These are phyloP conservation scores for Pyrenochaeta sp. DNA, from an alignment of 2,329 filamentous ascomycete species.

Conservation along the genomic window DNA sequence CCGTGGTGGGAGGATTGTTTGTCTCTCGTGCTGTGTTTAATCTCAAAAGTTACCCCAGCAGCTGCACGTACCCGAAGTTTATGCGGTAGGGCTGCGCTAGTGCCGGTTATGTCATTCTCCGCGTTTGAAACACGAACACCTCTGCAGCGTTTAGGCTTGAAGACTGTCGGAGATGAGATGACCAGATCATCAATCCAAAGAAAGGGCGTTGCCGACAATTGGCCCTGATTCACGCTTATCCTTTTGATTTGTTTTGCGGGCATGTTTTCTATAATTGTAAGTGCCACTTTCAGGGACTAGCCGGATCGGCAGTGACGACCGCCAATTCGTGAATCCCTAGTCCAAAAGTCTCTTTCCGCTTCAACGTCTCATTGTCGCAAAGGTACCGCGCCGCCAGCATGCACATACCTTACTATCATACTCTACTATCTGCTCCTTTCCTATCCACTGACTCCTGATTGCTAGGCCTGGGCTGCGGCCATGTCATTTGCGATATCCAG, in stretches of 20 bases:
- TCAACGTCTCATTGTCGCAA: constrained; percentile 26
- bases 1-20: constrained; percentile 17
- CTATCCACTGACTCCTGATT: constrained; percentile 29
- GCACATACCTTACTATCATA: constrained; percentile 13
- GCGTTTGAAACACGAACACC: constrained; percentile 20
- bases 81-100: constrained; percentile 40
- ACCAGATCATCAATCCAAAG: constrained; percentile 16
- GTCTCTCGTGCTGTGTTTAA: constrained; percentile 17
- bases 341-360: constrained; percentile 35
- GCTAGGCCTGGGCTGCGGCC: constrained; percentile 45
- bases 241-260: constrained; percentile 1
- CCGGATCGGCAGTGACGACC: constrained; percentile 39
- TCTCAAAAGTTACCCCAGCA: constrained; percentile 28
- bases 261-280: constrained; percentile 32
- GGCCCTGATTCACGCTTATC: not conserved
- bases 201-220: constrained; percentile 1
- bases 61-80: constrained; percentile 22
- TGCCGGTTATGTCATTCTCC: constrained; percentile 34
- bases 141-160: constrained; percentile 17
- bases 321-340: constrained; percentile 39
- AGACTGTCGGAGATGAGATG: constrained; percentile 7
- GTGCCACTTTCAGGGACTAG: constrained; percentile 30
- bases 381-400: constrained; percentile 32
- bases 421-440: constrained; percentile 5
- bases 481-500: constrained; percentile 46